A percentile compares a stretch with the other conserved stretches of the same genome.
These are phyloP conservation scores for Hanseniaspora gamundiae DNA, from an alignment of 1,139 yeast species.

Conservation along the genomic window DNA sequence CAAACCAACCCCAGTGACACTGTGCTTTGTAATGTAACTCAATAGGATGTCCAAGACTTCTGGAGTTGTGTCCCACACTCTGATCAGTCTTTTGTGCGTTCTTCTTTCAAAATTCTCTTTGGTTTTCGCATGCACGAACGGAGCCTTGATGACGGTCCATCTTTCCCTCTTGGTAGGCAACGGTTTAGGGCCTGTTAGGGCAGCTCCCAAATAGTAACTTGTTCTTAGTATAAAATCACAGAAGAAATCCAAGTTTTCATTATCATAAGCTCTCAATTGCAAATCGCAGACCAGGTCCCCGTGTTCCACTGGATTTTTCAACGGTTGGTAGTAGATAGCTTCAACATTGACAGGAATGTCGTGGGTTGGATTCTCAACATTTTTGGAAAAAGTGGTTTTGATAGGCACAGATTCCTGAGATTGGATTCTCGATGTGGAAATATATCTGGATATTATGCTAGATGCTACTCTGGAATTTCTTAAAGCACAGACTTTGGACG, in stretches of 20 bases:
- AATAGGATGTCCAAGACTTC: conserved; percentile 78
- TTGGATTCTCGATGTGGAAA: neutral
- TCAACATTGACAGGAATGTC: conserved; percentile 66
- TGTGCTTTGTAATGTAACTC: conserved; percentile 65
- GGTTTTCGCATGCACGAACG: conserved; percentile 88
- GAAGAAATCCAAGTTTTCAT: conserved; percentile 58
- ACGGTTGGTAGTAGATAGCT: conserved; percentile 71
- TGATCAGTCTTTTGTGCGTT: conserved; percentile 63
- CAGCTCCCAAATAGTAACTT: conserved; percentile 81
- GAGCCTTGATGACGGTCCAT: conserved; percentile 90
- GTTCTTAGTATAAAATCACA: conserved; percentile 82
- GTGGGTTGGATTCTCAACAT: conserved; percentile 3
- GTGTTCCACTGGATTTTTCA: conserved; percentile 53
- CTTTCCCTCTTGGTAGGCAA: conserved; percentile 64
- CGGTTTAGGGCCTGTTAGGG: conserved; percentile 59
- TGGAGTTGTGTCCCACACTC: conserved; percentile 75
- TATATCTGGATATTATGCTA: neutral
- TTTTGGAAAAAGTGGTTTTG: conserved; percentile 1
- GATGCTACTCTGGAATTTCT: neutral
- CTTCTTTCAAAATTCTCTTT: conserved; percentile 90
- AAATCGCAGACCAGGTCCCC: conserved; percentile 66
- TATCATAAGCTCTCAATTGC: conserved; percentile 60
- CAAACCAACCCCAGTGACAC: conserved; percentile 72
- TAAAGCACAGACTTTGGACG: neutral
- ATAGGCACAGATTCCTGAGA: neutral